Base-by-base conservation (phyloP, 257 asterid species). In the Capsicum chinense region DNA sequence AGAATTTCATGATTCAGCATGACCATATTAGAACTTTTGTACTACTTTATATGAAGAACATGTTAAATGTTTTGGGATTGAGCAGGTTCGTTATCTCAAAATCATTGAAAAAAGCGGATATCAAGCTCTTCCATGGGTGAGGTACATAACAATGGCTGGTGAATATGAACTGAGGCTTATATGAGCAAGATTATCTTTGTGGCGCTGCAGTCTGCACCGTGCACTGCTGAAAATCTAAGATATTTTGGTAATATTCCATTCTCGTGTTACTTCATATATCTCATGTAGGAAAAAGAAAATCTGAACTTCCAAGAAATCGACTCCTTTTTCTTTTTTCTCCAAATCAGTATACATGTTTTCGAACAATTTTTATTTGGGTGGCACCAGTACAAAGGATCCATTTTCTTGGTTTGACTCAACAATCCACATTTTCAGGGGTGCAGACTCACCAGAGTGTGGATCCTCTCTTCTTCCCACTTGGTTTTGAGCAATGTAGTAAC, bases 71-170 rank as follows among this genome's bases (percentile, higher is more conserved):
- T 76, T 76, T 76, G 81, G 42, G 12, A 12, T 52, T 78, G 64
- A 78, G 82, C 80, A 94, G 98, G 94, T 93, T 81, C 97, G 97
- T 21, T 93, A 94, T 90, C 88, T 94, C 87, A 94, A 94, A 87
- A 92, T 94, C 83, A 94, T 94, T 37, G 98, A 94, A 86, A 94
- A 93, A 88, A 91, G 98, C 73, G 98, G 98, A 56, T 94, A 94
- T 83, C 97, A 92, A 86, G 93, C 97, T 87, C 97, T 94, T 59
- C 98, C 97, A 26, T 93, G 97, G 97, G 97, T 93, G 91, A 92
- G 97, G 87, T 94, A 92, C 88, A 94, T 93, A 76, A 94, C 97
- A 81, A 92, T 91, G 97, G 98, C 97, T 54, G 98, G 98, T 83
- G 98, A 94, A 87, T 93, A 94, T 59, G 98, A 94, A 89, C 90